These are phyloP conservation scores for Pyrenula massariospora DNA, from an alignment of 495 filamentous ascomycete species.

Conservation along the genomic window DNA sequence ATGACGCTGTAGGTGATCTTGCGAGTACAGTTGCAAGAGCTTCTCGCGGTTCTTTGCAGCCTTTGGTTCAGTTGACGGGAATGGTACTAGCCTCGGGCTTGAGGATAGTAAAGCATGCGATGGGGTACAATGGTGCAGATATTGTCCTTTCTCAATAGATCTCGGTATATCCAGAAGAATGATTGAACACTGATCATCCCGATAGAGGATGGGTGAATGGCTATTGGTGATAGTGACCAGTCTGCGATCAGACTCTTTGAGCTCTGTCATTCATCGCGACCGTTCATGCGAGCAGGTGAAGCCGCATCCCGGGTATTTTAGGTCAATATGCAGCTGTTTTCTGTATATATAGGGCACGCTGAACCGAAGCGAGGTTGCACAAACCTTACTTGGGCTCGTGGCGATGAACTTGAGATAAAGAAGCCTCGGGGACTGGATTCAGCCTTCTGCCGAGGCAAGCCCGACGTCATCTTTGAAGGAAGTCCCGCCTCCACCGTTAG, in stretches of 20 bases:
- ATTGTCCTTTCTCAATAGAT: constrained; percentile 21
- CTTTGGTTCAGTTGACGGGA: not conserved
- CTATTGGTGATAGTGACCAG: no score
- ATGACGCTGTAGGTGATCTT: not conserved
- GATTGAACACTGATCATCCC: constrained; percentile 17
- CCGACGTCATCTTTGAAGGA: not conserved
- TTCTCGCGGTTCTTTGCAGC: not conserved
- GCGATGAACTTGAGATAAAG: no score
- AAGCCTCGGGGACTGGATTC: no score
- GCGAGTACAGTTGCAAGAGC: not conserved
- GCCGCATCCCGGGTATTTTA: no score
- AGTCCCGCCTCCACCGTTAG: not conserved
- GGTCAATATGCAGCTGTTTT: no score
- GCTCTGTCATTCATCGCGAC: no score
- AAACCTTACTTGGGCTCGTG: no score
- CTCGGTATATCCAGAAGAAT: constrained; percentile 41
- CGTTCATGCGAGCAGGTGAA: no score
- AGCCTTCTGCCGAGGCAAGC: not conserved
- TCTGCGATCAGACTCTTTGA: no score
- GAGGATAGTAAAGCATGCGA: not conserved
- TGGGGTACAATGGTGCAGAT: not conserved
- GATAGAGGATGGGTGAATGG: constrained; percentile 23
- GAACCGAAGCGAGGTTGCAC: no score
- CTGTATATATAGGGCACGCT: no score
- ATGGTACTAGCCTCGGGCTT: not conserved